Evolutionary conservation across 352 stramenopile genomes (phyloP).

Genomic region (Chrysophaeum taylorii): DNA sequence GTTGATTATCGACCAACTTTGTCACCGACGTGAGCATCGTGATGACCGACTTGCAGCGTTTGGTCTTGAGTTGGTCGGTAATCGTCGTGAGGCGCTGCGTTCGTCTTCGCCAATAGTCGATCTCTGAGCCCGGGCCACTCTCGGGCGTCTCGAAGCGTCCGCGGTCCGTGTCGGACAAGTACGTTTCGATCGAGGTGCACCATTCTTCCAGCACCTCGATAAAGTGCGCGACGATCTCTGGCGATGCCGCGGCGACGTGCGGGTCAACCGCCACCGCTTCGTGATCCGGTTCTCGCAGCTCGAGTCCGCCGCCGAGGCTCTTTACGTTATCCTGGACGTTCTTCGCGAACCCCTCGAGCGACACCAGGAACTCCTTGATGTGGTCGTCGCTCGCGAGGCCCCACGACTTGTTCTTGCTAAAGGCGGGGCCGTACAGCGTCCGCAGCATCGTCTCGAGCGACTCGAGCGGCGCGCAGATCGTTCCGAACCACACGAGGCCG

Average conservation of each 20-base stretch:
- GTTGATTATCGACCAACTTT: slow-evolving; percentile 51
- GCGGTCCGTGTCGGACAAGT: slow-evolving; percentile 67
- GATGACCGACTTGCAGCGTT: slow-evolving; percentile 71
- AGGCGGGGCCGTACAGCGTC: slow-evolving; percentile 23
- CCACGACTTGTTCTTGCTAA: slow-evolving; percentile 30
- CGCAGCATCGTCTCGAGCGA: slow-evolving; percentile 27
- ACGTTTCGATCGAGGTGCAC: slow-evolving; percentile 68
- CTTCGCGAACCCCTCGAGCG: slow-evolving; percentile 58
- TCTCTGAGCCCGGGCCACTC: slow-evolving; percentile 58
- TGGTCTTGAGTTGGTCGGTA: slow-evolving; percentile 72
- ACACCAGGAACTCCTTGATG: slow-evolving; percentile 65
- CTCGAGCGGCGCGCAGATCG: slow-evolving; percentile 21
- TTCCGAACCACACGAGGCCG: slow-evolving; percentile 24
- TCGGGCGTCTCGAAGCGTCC: slow-evolving; percentile 62
- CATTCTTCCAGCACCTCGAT: slow-evolving; percentile 71
- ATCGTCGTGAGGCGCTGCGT: slow-evolving; percentile 67
- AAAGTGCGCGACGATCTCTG: slow-evolving; percentile 57
- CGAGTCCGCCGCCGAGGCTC: slow-evolving; percentile 67
- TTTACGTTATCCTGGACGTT: slow-evolving; percentile 75
- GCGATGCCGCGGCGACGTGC: slow-evolving; percentile 48
- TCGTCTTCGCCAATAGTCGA: slow-evolving; percentile 69
- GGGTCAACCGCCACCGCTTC: slow-evolving; percentile 38
- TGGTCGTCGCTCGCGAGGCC: slow-evolving; percentile 28
- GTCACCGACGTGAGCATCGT: slow-evolving; percentile 61
- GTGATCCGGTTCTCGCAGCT: slow-evolving; percentile 69